Evolutionary conservation across 768 basidiomycete species (phyloP).

Genomic region (Suillus lakei): DNA sequence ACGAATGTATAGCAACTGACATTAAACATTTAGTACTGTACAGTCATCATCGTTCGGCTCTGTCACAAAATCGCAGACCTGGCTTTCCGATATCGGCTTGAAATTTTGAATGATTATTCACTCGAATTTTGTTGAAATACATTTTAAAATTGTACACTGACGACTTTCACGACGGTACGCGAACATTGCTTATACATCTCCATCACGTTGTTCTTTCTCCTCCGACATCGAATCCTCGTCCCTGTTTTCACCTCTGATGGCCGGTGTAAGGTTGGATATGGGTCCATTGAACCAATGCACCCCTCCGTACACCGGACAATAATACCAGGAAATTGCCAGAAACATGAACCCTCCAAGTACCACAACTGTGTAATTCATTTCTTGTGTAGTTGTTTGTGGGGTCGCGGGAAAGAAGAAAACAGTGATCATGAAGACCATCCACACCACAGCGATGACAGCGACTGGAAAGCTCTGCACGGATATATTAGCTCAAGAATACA

Average conservation of each 20-base stretch:
- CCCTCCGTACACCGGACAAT: constrained; percentile 29
- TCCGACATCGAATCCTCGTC: neutral
- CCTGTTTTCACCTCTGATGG: neutral
- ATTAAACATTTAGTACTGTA: neutral
- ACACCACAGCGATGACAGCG: constrained; percentile 35
- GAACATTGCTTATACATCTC: neutral
- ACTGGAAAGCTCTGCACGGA: constrained; percentile 29
- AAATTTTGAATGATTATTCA: too few species aligned
- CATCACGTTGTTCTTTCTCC: neutral
- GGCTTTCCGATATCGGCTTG: too few species aligned
- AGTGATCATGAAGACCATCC: constrained; percentile 41
- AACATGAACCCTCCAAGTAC: constrained; percentile 38
- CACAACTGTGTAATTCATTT: constrained; percentile 2
- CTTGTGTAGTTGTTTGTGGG: neutral
- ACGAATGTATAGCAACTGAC: neutral
- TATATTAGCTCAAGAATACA: neutral
- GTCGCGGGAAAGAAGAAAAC: constrained; percentile 28
- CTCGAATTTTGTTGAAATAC: too few species aligned
- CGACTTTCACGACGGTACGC: neutral
- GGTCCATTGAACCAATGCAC: constrained; percentile 35
- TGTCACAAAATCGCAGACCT: too few species aligned
- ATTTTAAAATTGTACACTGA: neutral
- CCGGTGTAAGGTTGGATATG: constrained; percentile 16
- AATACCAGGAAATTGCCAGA: constrained; percentile 14
- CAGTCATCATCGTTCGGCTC: too few species aligned